Base-by-base conservation (phyloP, 2,329 filamentous ascomycete species). In the Mollisiaceae sp. region DNA sequence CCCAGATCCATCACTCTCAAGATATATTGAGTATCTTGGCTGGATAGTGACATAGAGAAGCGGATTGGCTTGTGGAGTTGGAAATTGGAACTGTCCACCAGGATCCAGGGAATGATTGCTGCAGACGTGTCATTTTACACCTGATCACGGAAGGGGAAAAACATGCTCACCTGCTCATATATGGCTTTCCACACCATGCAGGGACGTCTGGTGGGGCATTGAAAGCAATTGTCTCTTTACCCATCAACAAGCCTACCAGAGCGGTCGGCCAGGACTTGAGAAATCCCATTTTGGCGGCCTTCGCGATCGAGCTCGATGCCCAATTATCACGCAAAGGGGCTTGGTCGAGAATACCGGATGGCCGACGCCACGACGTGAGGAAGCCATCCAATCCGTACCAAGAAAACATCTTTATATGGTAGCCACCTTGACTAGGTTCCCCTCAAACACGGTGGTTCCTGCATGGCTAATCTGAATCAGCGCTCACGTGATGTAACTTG, bases 21-120 rank as follows among this genome's bases (percentile, higher is more conserved):
- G 76, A 72, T 84, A 85, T 8, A 84, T 78, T 58, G 73, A 81
- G 73, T 83, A 80, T 6, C 80, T 79, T 15, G 83, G 80, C 55
- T 78, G 77, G n/a, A 84, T 65, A n/a, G 75, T 75, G 2, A 84
- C 67, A 67, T 81, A 75, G 15, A 85, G 74, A 47, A 82, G 68
- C 4, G 77, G 76, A n/a, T 69, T 70, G 3, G 72, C 56, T 22
- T 79, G 79, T 24, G 64, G 67, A 8, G 66, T 20, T 79, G 83
- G 82, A 38, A 78, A 75, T 8, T 77, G 68, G 6, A 85, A 77
- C 72, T 77, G 77, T 22, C 83, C 83, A 39, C 81, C 82, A 0
- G 82, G 83, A 67, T 83, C 74, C 67, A 82, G 79, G 0, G 81
- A 79, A 4, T 78, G 76, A 64, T 82, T 79, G 57, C 82, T 82